Evolutionary conservation across 768 basidiomycete species (phyloP).

Genomic region (Gymnopilus dilepis): DNA sequence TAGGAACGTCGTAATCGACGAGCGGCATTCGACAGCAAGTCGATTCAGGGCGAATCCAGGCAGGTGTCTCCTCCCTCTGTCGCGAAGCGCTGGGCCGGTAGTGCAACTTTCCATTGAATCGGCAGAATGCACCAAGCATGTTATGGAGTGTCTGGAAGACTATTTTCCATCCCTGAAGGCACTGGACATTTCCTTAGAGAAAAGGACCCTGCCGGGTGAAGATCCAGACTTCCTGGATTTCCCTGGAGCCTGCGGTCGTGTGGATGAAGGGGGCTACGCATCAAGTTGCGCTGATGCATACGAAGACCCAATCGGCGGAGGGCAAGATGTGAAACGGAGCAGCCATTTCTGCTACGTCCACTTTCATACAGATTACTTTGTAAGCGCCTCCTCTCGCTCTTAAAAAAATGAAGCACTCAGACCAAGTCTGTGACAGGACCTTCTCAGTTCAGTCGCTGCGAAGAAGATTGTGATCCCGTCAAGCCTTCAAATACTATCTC

Average conservation of each 20-base stretch:
- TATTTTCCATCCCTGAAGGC: background rate
- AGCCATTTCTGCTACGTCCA: background rate
- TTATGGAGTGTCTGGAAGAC: background rate
- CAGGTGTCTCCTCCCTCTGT: background rate
- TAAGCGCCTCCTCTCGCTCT: too few species aligned
- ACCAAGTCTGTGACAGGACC: too few species aligned
- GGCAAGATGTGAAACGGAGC: background rate
- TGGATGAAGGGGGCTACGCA: background rate
- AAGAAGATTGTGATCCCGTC: too few species aligned
- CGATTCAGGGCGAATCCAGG: background rate
- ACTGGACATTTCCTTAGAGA: background rate
- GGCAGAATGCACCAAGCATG: background rate
- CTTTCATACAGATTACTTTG: background rate
- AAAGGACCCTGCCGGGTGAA: too few species aligned
- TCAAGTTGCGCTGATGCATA: background rate
- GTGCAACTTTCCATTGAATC: background rate
- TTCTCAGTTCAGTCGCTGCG: too few species aligned
- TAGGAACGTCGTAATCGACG: background rate
- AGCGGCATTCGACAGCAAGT: background rate
- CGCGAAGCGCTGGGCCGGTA: background rate
- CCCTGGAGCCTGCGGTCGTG: background rate
- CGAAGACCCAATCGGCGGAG: background rate
- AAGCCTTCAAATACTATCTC: too few species aligned
- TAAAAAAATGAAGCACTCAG: too few species aligned
- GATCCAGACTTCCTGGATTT: too few species aligned